Conservation (phyloP, 1,284 basidiomycete species). For the Exobasidium rhododendri region DNA sequence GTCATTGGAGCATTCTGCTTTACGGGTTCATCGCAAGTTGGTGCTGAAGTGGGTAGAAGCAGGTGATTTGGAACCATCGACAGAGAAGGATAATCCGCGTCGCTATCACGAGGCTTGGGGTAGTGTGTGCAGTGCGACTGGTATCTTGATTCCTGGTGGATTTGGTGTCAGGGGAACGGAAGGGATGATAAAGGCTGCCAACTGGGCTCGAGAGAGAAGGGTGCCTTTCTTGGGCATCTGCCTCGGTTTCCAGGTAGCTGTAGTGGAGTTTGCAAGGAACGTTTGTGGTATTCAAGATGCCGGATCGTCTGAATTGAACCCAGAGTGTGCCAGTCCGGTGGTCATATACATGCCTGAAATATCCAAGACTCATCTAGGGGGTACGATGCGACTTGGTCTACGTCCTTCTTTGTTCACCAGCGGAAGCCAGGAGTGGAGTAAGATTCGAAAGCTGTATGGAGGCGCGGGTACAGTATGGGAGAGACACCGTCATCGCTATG, state of each 20-base stretch:
- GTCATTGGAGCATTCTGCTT: constrained; percentile 92
- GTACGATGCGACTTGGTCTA: constrained; percentile 94
- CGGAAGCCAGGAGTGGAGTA: constrained; percentile 58
- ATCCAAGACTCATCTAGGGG: constrained; percentile 94
- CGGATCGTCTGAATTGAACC: constrained; percentile 80
- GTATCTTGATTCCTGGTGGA: constrained; percentile 69
- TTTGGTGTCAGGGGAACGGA: constrained; percentile 91
- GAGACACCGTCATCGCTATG: constrained; percentile 93
- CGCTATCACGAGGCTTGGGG: constrained; percentile 96
- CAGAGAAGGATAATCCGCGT: constrained; percentile 74
- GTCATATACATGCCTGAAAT: constrained; percentile 99
- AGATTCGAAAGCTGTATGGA: constrained; percentile 79
- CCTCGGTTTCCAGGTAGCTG: constrained; percentile 95
- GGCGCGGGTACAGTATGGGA: constrained; percentile 84
- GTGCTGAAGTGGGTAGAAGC: constrained; percentile 78
- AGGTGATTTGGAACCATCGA: constrained; percentile 80
- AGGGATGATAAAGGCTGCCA: constrained; percentile 95
- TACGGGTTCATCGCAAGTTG: constrained; percentile 76
- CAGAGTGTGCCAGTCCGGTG: constrained; percentile 65
- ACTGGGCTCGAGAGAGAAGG: constrained; percentile 92
- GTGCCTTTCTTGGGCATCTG: constrained; percentile 95
- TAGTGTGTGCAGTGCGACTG: constrained; percentile 75
- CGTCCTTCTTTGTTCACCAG: constrained; percentile 85
- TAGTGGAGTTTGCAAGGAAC: constrained; percentile 89
- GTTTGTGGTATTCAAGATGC: constrained; percentile 76